Percentiles rank a stretch among this genome's conserved stretches.
These are phyloP conservation scores for Solanum ossicruentum DNA, from an alignment of 257 asterid genomes.

Conservation along the genomic window DNA sequence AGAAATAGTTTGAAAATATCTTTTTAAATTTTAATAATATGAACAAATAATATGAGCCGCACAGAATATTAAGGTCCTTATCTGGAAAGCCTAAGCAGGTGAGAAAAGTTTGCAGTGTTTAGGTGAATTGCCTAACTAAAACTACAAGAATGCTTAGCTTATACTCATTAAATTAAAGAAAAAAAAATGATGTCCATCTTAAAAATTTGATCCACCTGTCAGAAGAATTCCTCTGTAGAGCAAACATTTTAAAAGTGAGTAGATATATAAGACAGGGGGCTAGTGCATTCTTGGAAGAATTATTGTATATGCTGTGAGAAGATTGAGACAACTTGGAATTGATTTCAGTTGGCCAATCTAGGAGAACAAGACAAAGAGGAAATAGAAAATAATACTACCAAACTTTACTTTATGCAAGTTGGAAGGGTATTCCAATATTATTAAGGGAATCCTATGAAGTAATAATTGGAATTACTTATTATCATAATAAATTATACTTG, in stretches of 20 bases:
- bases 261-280: background rate
- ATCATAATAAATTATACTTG: background rate
- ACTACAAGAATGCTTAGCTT: background rate
- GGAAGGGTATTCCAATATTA: background rate
- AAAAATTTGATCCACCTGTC: slow-evolving; percentile 7
- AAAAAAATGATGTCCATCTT: background rate
- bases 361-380: slow-evolving; percentile 6
- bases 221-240: background rate
- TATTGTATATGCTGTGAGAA: background rate
- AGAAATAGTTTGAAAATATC: background rate
- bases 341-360: background rate
- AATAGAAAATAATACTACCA: background rate
- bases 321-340: slow-evolving; percentile 5
- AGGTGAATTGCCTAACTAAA: slow-evolving; percentile 19
- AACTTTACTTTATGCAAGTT: background rate
- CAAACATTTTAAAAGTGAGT: background rate
- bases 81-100: slow-evolving; percentile 2
- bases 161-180: slow-evolving; percentile 3
- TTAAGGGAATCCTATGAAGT: background rate
- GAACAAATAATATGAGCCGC: too few species aligned
- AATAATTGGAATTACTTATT: background rate
- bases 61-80: background rate
- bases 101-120: slow-evolving; percentile 8
- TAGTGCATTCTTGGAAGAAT: slow-evolving; percentile 2
- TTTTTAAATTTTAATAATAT: too few species aligned